Evolutionary conservation across 768 basidiomycete species (phyloP), one percentile per base, ranked within the genome.

Genomic region (Kwoniella dejecticola): DNA sequence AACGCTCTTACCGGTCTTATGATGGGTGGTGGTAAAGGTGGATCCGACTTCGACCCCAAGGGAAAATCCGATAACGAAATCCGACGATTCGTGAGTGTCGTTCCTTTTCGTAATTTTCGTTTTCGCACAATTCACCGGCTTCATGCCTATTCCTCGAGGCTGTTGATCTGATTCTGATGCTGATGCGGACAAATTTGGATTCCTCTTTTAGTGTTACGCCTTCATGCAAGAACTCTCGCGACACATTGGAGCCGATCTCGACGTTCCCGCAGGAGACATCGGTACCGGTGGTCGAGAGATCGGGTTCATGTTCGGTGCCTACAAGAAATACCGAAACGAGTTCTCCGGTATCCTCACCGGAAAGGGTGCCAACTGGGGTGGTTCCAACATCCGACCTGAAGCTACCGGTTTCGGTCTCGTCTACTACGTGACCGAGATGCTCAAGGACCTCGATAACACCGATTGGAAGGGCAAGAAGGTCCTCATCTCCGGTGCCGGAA

Each of bases 1-100:
- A 88, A 89, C 79, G 88, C 88, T 36, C 82, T 89, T 26, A 89
- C 88, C 13, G 88, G 88, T 30, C 81, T 88, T 56, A 84, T 81
- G 79, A 89, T 89, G 87, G 88, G 88, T 68, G 88, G 88, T 67
- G 88, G 86, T 62, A 89, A 89, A 81, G 88, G 88, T 80, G 88
- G 88, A 38, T 84, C 83, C 56, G 88, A 89, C 82, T 89, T 89
- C 70, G 86, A 89, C 81, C 88, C 88, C 77, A 89, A 89, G 84
- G 87, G 88, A 74, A 88, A 87, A 80, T 85, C 85, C 19, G 88
- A 89, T 81, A 80, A 76, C 70, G 88, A 89, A 81, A 88, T 89
- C 76, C 81, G 87, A 64, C 82, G 85, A 52, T 89, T 89, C 83
- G 79, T 80, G 63, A 72, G 80, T 77, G 6, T 15, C 42, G 11